Conservation (phyloP, 2,329 filamentous ascomycete genomes). For the Colletotrichum horii region DNA sequence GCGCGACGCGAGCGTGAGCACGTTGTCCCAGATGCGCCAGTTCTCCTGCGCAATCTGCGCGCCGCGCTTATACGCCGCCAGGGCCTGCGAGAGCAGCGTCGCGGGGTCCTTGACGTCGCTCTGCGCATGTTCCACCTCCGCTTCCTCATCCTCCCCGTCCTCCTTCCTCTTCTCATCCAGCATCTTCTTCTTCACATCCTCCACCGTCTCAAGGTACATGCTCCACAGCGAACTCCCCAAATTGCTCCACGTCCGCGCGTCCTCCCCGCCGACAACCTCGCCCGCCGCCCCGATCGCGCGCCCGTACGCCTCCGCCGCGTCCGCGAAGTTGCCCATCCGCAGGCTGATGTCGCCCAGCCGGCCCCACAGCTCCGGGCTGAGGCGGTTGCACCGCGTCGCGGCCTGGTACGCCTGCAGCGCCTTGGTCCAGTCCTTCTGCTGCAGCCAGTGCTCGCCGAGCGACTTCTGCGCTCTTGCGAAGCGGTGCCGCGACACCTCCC, state of each 20-base stretch:
- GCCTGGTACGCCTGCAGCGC: conserved; percentile 80
- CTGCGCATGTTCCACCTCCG: background rate
- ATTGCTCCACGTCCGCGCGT: conserved; percentile 95
- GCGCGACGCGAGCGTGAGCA: conserved; percentile 84
- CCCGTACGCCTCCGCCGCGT: conserved; percentile 83
- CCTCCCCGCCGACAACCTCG: conserved; percentile 75
- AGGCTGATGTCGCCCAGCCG: conserved; percentile 88
- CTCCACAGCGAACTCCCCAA: conserved; percentile 83
- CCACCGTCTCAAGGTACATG: conserved; percentile 61
- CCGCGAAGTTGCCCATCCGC: conserved; percentile 75
- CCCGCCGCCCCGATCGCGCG: conserved; percentile 73
- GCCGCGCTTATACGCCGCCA: conserved; percentile 86
- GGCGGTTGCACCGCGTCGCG: conserved; percentile 78
- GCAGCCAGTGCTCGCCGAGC: conserved; percentile 79
- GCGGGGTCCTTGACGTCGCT: conserved; percentile 52
- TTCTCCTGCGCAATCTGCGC: conserved; percentile 84
- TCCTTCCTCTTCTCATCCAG: conserved; percentile 23
- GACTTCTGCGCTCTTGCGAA: conserved; percentile 90
- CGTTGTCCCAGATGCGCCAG: conserved; percentile 96
- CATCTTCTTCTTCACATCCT: conserved; percentile 34
- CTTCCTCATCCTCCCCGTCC: conserved; percentile 28
- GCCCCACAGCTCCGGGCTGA: conserved; percentile 87
- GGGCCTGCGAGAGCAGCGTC: conserved; percentile 72
- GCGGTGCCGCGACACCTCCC: conserved; percentile 80
- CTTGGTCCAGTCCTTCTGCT: conserved; percentile 66